Evolutionary conservation across 1,139 yeast genomes (phyloP).

Genomic region (Geotrichum klebahnii): DNA sequence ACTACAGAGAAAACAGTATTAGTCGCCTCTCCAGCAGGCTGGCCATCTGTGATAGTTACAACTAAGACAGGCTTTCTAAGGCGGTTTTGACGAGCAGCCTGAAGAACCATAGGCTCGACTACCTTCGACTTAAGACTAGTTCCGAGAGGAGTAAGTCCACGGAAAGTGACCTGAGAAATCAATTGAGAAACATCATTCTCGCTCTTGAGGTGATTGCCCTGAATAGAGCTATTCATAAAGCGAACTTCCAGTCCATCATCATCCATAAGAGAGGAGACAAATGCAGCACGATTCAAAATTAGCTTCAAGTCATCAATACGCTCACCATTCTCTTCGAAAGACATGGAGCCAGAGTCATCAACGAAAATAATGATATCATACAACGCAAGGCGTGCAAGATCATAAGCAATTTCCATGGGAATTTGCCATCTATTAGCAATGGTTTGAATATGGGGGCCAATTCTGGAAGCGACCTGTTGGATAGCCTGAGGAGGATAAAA

Average conservation of each 20-base stretch:
- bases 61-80: conserved; percentile 37
- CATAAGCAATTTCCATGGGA: conserved; percentile 37
- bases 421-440: conserved; percentile 34
- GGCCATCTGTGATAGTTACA: conserved; percentile 38
- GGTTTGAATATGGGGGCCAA: conserved; percentile 29
- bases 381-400: conserved; percentile 35
- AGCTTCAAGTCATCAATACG: conserved; percentile 39
- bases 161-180: conserved; percentile 32
- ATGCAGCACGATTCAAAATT: conserved; percentile 36
- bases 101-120: conserved; percentile 35
- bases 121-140: conserved; percentile 33
- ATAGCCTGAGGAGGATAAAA: conserved; percentile 37
- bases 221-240: conserved; percentile 34
- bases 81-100: conserved; percentile 31
- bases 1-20: conserved; percentile 33
- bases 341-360: conserved; percentile 40
- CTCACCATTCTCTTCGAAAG: conserved; percentile 40
- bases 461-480: conserved; percentile 33
- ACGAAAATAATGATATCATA: conserved; percentile 37
- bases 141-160: conserved; percentile 39
- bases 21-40: conserved; percentile 37
- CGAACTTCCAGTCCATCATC: conserved; percentile 37
- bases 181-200: conserved; percentile 34
- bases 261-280: conserved; percentile 36
- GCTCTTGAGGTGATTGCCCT: conserved; percentile 32